phyloP scores from a whole-genome alignment of 2,329 filamentous ascomycete species.

The Penicillium sp. region DNA sequence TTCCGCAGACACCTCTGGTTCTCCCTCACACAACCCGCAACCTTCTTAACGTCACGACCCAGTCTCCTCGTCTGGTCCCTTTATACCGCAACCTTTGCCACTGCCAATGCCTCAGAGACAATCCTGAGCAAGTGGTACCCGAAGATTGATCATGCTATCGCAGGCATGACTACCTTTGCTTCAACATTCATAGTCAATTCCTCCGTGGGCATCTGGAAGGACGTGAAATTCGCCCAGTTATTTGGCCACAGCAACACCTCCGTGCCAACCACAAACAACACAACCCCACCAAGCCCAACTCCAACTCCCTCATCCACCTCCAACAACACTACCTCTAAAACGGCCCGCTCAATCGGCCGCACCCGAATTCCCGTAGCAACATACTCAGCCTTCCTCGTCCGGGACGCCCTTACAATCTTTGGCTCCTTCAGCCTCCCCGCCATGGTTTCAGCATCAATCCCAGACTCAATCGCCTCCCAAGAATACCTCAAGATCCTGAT shows the following conservation, averaged over 20 bases:
- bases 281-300: slow-evolving; percentile 4
- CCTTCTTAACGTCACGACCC: slow-evolving; percentile 41
- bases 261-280: slow-evolving; percentile 1
- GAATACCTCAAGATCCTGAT: slow-evolving; percentile 83
- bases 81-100: slow-evolving; percentile 85
- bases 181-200: slow-evolving; percentile 75
- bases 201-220: slow-evolving; percentile 74
- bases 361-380: slow-evolving; percentile 47
- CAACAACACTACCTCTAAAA: slow-evolving; percentile 20
- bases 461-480: slow-evolving; percentile 69
- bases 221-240: slow-evolving; percentile 75
- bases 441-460: slow-evolving; percentile 51
- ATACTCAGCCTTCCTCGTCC: slow-evolving; percentile 64
- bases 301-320: slow-evolving; percentile 10
- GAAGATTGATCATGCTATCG: slow-evolving; percentile 60
- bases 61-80: slow-evolving; percentile 49
- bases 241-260: slow-evolving; percentile 49
- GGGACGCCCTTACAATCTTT: slow-evolving; percentile 84
- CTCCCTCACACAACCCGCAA: slow-evolving; percentile 38
- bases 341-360: slow-evolving; percentile 28
- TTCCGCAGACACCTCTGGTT: slow-evolving; percentile 35
- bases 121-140: slow-evolving; percentile 57
- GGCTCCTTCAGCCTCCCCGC: slow-evolving; percentile 29
- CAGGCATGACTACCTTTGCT: slow-evolving; percentile 72
- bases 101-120: slow-evolving; percentile 80